phyloP scores from a whole-genome alignment of 768 basidiomycete genomes.

The Dioszegia crocea region DNA sequence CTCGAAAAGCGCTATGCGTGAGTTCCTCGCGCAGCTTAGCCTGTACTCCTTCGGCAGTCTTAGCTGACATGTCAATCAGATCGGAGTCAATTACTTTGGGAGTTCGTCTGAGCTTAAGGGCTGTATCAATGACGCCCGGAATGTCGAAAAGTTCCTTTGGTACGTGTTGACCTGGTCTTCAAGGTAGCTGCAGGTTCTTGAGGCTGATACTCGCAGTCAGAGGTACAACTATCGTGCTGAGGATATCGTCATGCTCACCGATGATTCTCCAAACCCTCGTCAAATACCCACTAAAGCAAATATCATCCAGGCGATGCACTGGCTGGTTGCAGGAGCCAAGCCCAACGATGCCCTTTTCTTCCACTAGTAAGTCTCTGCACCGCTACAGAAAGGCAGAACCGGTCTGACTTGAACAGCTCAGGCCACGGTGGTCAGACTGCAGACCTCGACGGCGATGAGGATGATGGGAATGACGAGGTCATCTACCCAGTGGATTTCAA shows the following conservation, averaged over 20 bases:
- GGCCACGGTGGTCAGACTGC: constrained; percentile 91
- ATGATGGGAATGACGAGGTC: constrained; percentile 47
- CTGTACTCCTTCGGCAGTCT: neutral
- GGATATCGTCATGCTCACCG: constrained; percentile 82
- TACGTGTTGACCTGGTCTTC: neutral
- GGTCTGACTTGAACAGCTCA: constrained; percentile 61
- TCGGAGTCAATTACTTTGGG: constrained; percentile 76
- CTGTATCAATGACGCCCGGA: constrained; percentile 86
- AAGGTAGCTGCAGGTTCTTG: no score
- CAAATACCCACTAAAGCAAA: constrained; percentile 72
- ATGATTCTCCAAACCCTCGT: constrained; percentile 63
- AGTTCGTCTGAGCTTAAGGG: constrained; percentile 66
- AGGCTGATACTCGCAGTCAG: constrained; percentile 47
- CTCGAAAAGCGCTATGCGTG: constrained; percentile 82
- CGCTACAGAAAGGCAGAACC: neutral
- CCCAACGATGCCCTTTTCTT: constrained; percentile 55
- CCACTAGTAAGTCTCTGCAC: constrained; percentile 44
- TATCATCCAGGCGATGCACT: constrained; percentile 82
- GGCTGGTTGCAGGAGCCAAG: constrained; percentile 76
- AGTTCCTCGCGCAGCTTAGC: constrained; percentile 39
- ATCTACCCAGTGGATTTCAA: constrained; percentile 84
- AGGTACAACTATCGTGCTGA: constrained; percentile 65
- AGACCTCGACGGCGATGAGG: constrained; percentile 55
- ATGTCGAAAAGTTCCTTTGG: constrained; percentile 69
- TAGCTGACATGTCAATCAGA: constrained; percentile 53